Base-by-base conservation (phyloP, 1,284 basidiomycete genomes). In the Kwoniella shivajii region DNA sequence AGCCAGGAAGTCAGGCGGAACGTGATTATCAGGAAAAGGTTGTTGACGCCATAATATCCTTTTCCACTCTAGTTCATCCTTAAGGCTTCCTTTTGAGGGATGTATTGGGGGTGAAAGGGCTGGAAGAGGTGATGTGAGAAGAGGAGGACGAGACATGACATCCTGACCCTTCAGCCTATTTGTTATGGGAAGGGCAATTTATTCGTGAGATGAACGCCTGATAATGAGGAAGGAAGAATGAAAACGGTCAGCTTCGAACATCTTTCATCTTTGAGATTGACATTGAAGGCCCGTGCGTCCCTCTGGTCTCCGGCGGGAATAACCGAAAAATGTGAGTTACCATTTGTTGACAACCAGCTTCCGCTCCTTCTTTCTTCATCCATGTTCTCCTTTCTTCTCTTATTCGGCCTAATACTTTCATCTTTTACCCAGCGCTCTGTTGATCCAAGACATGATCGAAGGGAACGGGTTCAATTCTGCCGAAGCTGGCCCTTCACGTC, bases 11-110 rank as follows among this genome's bases (percentile, higher is more conserved):
- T 84, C 82, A 2, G 79, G 78, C 10, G 89, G 88, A 49, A 96
- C 87, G 77, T 92, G 85, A 74, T 94, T 92, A 78, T 96, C 93
- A 14, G 89, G 85, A 71, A 84, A 89, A 5, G 83, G 80, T 70
- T 89, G 88, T 59, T 76, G 80, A 71, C 86, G 86, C 91, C 92
- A 96, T 18, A 97, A 83, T n/a, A 89, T 82, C 70, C 87, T 89
- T 72, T 87, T 84, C 89, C 91, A 95, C 63, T 54, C 39, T 11
- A n/a, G 37, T 43, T 45, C 18, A 30, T 42, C 26, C 29, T 14
- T 42, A 10, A 16, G 22, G 9, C 4, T 49, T 29, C 24, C 31
- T 22, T 14, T 30, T 43, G n/a, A 48, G 30, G 33, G 37, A 18
- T 3, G 22, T 22, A 13, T 27, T 36, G n/a, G 14, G 31, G 18